A percentile compares a stretch with the other conserved stretches of the same genome.
Conservation (phyloP, 2,329 filamentous ascomycete species). For the Allantophomopsis lycopodina region DNA sequence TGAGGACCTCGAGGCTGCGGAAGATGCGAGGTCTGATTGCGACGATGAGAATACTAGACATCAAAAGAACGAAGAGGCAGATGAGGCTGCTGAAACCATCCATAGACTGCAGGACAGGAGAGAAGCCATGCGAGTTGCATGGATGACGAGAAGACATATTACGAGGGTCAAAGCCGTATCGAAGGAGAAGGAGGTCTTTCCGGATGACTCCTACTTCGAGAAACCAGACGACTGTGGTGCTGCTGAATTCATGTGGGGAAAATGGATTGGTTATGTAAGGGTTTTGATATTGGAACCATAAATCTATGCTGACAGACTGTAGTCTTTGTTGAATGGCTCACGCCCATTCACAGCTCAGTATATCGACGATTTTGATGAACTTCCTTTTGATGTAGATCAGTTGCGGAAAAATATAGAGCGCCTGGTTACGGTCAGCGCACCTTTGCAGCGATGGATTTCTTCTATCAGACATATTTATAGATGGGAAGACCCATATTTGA, state of each 20-base stretch:
- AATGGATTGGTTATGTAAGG: conserved; percentile 15
- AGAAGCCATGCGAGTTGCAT: conserved; percentile 19
- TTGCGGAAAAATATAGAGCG: conserved; percentile 18
- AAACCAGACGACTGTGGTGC: conserved; percentile 9
- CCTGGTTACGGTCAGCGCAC: conserved; percentile 21
- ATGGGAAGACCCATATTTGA: conserved; percentile 20
- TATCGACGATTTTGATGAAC: conserved; percentile 14
- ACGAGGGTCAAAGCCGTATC: conserved; percentile 17
- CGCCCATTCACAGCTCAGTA: conserved; percentile 22
- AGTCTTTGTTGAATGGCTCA: conserved; percentile 17
- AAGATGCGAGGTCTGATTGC: background rate
- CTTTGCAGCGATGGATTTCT: conserved; percentile 20
- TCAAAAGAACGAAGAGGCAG: conserved; percentile 3
- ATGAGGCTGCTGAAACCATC: conserved; percentile 9
- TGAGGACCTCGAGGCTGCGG: conserved; percentile 7
- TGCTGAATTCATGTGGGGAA: conserved; percentile 16
- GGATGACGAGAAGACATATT: conserved; percentile 21
- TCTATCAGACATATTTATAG: conserved; percentile 20
- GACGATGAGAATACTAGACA: conserved; percentile 7
- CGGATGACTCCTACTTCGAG: conserved; percentile 13
- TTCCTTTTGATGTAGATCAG: conserved; percentile 13
- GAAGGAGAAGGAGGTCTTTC: conserved; percentile 6
- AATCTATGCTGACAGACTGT: conserved; percentile 3
- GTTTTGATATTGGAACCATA: background rate
- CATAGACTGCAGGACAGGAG: conserved; percentile 12